These are phyloP conservation scores for Exophiala lecanii-corni DNA, from an alignment of 2,329 filamentous ascomycete genomes.

Conservation along the genomic window DNA sequence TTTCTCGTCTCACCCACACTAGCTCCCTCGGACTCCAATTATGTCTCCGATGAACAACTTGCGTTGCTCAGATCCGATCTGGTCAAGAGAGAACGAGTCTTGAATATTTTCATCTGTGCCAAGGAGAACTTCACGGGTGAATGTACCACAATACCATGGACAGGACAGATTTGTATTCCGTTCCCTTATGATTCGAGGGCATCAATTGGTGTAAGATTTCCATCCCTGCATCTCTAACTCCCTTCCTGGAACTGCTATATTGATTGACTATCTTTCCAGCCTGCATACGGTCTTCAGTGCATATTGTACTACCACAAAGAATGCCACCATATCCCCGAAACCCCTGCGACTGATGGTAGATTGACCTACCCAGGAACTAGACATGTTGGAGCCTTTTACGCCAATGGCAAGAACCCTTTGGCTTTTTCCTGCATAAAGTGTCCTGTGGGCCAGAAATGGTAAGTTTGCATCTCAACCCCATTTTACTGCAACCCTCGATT, in stretches of 20 bases:
- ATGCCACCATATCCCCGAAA: no score
- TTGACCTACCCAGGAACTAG: slow-evolving; percentile 17
- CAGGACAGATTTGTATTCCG: slow-evolving; percentile 5
- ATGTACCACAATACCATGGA: slow-evolving; percentile 5
- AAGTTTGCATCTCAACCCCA: slow-evolving; percentile 2
- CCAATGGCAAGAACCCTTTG: slow-evolving; percentile 7
- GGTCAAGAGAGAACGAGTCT: slow-evolving; percentile 8
- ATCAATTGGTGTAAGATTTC: slow-evolving; percentile 20
- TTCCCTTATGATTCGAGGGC: slow-evolving; percentile 9
- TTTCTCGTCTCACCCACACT: no score
- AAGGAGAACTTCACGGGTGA: slow-evolving; percentile 9
- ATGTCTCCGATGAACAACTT: slow-evolving; percentile 2
- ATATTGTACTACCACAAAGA: slow-evolving; percentile 12
- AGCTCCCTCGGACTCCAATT: not conserved
- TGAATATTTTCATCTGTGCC: slow-evolving; percentile 10
- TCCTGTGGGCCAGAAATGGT: slow-evolving; percentile 9
- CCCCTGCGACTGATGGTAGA: slow-evolving; percentile 14
- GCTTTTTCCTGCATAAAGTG: slow-evolving; percentile 14
- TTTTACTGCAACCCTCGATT: not conserved
- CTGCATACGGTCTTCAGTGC: slow-evolving; percentile 15
- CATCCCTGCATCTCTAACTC: no score
- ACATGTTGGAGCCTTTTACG: slow-evolving; percentile 12
- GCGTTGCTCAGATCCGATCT: not conserved
- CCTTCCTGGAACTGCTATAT: no score
- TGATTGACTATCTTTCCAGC: slow-evolving; percentile 4